Evolutionary conservation across 805 yeast genomes (phyloP).

Genomic region (Osmozyma mogii): DNA sequence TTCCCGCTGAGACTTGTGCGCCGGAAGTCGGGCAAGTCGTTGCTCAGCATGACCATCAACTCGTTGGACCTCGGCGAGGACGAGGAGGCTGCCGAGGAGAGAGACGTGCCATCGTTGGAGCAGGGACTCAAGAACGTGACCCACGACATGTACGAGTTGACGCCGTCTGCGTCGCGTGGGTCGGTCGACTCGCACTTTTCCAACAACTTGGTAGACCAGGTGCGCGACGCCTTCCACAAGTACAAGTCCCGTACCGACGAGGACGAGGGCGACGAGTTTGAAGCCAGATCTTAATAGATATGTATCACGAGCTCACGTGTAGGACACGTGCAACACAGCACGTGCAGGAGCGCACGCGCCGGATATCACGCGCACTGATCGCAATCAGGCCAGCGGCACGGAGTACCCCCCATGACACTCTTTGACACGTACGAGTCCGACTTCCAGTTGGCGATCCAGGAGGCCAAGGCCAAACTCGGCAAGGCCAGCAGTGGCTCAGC

Average conservation of each 20-base stretch:
- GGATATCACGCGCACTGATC: too few relatives aligned
- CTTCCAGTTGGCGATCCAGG: constrained; percentile 60
- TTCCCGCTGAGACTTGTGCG: constrained; percentile 49
- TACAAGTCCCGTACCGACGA: constrained; percentile 20
- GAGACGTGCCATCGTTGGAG: constrained; percentile 7
- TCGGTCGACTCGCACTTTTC: constrained; percentile 25
- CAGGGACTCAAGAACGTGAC: constrained; percentile 15
- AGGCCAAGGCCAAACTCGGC: constrained; percentile 57
- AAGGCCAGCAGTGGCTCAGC: constrained; percentile 44
- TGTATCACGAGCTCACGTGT: too few relatives aligned
- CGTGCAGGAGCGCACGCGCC: too few relatives aligned
- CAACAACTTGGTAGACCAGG: constrained; percentile 26
- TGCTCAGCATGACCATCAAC: constrained; percentile 59
- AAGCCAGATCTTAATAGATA: constrained; percentile 34
- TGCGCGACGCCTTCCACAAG: constrained; percentile 28
- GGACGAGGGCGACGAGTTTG: constrained; percentile 45
- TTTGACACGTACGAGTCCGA: constrained; percentile 64
- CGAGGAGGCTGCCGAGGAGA: constrained; percentile 14
- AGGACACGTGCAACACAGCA: too few relatives aligned
- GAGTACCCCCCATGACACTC: too few relatives aligned
- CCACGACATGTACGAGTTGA: constrained; percentile 12
- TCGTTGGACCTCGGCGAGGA: constrained; percentile 63
- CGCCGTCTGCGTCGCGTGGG: constrained; percentile 15
- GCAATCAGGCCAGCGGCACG: too few relatives aligned
- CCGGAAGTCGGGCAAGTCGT: constrained; percentile 68